Conservation (phyloP, 495 filamentous ascomycete genomes). For the Immersiella caudata region DNA sequence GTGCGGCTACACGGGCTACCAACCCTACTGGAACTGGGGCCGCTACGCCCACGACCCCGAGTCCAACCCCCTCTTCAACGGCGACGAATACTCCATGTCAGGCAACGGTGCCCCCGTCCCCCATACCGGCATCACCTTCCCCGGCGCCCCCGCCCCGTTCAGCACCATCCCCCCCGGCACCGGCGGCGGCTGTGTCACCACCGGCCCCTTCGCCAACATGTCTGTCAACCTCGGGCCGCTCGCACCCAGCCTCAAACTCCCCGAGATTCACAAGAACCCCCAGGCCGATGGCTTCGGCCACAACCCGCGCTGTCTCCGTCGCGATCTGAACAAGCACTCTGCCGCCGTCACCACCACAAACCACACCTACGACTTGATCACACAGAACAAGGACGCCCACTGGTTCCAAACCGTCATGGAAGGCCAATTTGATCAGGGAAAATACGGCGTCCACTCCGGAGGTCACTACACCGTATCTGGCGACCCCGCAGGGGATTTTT, state of each 20-base stretch:
- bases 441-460: constrained; percentile 60
- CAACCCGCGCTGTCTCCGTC: constrained; percentile 67
- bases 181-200: constrained; percentile 67
- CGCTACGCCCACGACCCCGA: constrained; percentile 30
- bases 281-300: constrained; percentile 42
- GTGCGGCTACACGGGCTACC: constrained; percentile 64
- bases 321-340: constrained; percentile 61
- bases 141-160: neutral
- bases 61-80: constrained; percentile 36
- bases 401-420: constrained; percentile 54
- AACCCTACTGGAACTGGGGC: constrained; percentile 38
- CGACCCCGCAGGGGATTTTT: constrained; percentile 56
- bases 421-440: constrained; percentile 30
- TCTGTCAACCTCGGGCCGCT: constrained; percentile 31
- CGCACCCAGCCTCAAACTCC: constrained; percentile 37
- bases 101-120: constrained; percentile 39
- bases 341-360: constrained; percentile 45
- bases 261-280: constrained; percentile 44
- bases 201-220: constrained; percentile 59
- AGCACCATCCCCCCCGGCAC: constrained; percentile 46
- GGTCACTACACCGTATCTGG: constrained; percentile 57
- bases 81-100: constrained; percentile 33
- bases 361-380: constrained; percentile 45
- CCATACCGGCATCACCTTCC: constrained; percentile 24
- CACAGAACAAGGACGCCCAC: constrained; percentile 48